Percentiles rank a stretch among this genome's conserved stretches.
These are phyloP conservation scores for Cryptococcus floricola DNA, from an alignment of 1,284 basidiomycete genomes.

Conservation along the genomic window DNA sequence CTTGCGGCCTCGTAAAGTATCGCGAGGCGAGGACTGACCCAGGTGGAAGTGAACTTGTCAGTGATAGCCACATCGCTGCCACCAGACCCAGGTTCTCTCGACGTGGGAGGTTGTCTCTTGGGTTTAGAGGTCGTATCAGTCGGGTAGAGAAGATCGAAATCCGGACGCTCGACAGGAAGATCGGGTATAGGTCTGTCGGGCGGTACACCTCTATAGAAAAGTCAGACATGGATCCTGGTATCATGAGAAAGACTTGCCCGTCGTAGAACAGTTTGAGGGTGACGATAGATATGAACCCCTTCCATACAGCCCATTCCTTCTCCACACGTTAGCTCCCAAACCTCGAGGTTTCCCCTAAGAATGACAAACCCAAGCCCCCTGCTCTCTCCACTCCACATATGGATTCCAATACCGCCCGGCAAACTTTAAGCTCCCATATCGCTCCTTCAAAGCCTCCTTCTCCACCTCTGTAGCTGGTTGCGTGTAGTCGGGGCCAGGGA, in stretches of 20 bases:
- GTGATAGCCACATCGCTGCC: constrained; percentile 38
- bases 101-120: not conserved
- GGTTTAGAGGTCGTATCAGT: constrained; percentile 3
- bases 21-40: constrained; percentile 19
- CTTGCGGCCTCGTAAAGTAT: not conserved
- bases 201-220: constrained; percentile 28
- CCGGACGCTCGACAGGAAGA: constrained; percentile 40
- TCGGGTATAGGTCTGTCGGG: constrained; percentile 36
- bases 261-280: constrained; percentile 45
- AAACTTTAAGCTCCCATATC: constrained; percentile 40
- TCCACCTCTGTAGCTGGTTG: constrained; percentile 41
- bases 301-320: constrained; percentile 48
- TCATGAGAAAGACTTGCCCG: constrained; percentile 18
- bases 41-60: constrained; percentile 43
- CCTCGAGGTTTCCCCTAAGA: not conserved
- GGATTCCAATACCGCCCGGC: constrained; percentile 50
- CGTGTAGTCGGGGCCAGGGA: constrained; percentile 17
- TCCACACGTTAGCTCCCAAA: not conserved
- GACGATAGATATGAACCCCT: constrained; percentile 39
- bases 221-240: not conserved
- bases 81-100: constrained; percentile 10
- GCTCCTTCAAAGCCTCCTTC: constrained; percentile 43
- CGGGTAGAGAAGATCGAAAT: constrained; percentile 41
- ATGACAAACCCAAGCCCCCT: constrained; percentile 47
- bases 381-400: constrained; percentile 53